These are phyloP conservation scores for Cutaneotrichosporon cutaneum DNA, from an alignment of 1,284 basidiomycete species.

Conservation along the genomic window DNA sequence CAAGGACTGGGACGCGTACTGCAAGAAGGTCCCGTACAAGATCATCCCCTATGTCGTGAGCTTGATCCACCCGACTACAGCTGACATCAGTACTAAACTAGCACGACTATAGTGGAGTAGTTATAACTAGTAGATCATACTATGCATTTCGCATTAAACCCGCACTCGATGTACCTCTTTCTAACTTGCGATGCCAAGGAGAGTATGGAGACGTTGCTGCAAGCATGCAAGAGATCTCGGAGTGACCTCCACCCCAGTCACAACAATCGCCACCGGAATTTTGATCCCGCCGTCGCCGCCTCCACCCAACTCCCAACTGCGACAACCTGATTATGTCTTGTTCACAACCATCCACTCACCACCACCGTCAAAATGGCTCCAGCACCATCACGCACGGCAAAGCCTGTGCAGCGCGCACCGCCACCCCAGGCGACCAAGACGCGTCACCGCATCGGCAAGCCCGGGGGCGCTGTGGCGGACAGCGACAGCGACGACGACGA, in stretches of 20 bases:
- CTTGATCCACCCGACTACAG: neutral
- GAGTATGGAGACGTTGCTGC: neutral
- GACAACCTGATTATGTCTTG: slow-evolving; percentile 1
- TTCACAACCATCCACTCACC: neutral
- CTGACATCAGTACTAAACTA: slow-evolving; percentile 3
- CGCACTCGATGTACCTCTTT: neutral
- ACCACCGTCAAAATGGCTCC: slow-evolving; percentile 15
- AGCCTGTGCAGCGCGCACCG: slow-evolving; percentile 4
- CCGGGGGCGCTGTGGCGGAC: slow-evolving; percentile 36
- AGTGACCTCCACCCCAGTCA: neutral
- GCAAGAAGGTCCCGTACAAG: slow-evolving; percentile 75
- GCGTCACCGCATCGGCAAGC: slow-evolving; percentile 50
- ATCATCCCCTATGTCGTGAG: slow-evolving; percentile 75
- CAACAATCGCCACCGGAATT: slow-evolving; percentile 6
- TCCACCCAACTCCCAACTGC: slow-evolving; percentile 8
- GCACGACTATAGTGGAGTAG: neutral
- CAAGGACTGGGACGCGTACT: slow-evolving; percentile 82
- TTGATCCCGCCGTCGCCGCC: slow-evolving; percentile 10
- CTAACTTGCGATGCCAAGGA: neutral
- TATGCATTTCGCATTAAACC: neutral
- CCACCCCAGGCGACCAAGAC: slow-evolving; percentile 31
- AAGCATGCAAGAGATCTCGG: no score
- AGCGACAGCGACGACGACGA: slow-evolving; percentile 35
- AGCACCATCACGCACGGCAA: slow-evolving; percentile 6
- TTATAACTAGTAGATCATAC: neutral